Evolutionary conservation across 768 basidiomycete species (phyloP).

Genomic region (Agrocybe praecox): DNA sequence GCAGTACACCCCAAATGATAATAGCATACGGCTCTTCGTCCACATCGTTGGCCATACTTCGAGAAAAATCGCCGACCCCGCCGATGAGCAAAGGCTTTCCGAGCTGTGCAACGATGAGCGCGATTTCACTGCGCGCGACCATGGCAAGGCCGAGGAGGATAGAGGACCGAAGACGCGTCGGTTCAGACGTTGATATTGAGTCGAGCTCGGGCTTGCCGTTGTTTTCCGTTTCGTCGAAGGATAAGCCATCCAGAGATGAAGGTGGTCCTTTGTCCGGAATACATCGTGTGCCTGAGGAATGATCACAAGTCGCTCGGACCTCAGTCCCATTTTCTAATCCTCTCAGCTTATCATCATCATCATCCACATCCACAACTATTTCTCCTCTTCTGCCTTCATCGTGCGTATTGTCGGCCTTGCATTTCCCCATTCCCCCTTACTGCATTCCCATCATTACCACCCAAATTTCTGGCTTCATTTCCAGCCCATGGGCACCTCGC

Average conservation of each 20-base stretch:
- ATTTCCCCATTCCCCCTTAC: neutral
- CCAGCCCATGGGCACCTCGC: neutral
- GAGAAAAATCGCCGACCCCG: neutral
- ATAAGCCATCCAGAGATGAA: too few relatives aligned
- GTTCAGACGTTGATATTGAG: neutral
- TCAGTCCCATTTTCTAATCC: neutral
- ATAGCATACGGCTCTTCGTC: conserved; percentile 49
- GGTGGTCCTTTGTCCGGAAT: neutral
- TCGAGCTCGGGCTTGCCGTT: too few relatives aligned
- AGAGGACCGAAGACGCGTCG: conserved; percentile 28
- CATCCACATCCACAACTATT: neutral
- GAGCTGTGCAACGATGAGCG: conserved; percentile 58
- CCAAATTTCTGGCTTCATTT: too few relatives aligned
- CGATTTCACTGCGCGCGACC: conserved; percentile 72
- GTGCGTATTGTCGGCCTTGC: neutral
- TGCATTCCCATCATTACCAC: neutral
- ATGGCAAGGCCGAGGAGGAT: conserved; percentile 57
- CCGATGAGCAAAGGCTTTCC: conserved; percentile 32
- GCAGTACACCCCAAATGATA: conserved; percentile 58
- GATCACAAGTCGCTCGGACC: neutral
- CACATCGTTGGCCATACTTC: neutral
- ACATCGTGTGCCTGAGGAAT: neutral
- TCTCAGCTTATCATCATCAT: neutral
- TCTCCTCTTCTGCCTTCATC: neutral
- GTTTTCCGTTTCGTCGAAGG: too few relatives aligned